Base-by-base conservation (phyloP, 2,329 filamentous ascomycete species). In the Talaromyces sp. region DNA sequence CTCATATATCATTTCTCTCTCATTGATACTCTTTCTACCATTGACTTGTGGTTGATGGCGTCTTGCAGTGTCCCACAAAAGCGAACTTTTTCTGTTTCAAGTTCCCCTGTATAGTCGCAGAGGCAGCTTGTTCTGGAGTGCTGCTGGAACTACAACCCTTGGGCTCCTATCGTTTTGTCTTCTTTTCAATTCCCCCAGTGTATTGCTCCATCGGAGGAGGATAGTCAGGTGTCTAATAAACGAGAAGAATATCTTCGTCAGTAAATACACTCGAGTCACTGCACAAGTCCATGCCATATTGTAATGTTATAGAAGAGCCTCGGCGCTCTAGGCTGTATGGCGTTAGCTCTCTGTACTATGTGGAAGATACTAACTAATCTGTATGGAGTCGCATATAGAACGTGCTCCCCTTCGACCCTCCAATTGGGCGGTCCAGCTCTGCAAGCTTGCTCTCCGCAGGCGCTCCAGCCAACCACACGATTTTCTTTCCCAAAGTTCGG, bases 351-450 rank as follows among this genome's bases (percentile, higher is more conserved):
- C 17, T 50, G 31, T 49, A 37, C 15, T 6, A 41, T 41, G 27
- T 31, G 1, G 27, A 6, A 31, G 27, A 6, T 31, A 31, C 27
- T 31, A 31, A 31, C 27, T 31, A 31, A 31, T 31, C 27, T 31
- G 27, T 31, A 15, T 41, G 39, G 11, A 41, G 39, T 41, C 39
- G 39, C 39, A 19, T 35, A 19, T 35, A 35, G n/a, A 68, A 68
- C 66, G 66, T 68, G 66, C 49, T 66, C 33, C 43, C 4, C 45
- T 10, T n/a, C 10, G 17, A 3, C 10, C 25, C 59, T 43, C 57
- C 35, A 37, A 68, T 68, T 68, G 66, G 66, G 27, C 47, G 8
- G 35, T 1, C 19, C n/a, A 61, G 63, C 45, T 64, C 25, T 58
- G 47, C 39, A 39, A 64, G 60, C 47, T 50, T 41, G 31, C 58